phyloP scores from a whole-genome alignment of 192 early-diverging fungal species.

The Phlyctochytrium bullatum region DNA sequence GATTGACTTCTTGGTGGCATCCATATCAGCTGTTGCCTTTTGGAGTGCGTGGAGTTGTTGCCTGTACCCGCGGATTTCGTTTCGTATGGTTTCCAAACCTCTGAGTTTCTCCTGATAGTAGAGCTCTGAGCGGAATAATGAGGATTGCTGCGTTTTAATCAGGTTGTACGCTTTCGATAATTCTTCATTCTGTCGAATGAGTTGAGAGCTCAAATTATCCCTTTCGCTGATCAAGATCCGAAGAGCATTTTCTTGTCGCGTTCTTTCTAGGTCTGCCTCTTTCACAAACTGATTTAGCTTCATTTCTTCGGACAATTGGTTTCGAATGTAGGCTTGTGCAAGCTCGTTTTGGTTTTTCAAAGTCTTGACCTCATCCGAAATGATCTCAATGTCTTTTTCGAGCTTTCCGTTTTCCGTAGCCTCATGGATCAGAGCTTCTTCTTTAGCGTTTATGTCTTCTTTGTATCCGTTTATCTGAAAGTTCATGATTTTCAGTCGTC shows the following conservation, averaged over 20 bases:
- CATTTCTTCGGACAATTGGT: slow-evolving; percentile 50
- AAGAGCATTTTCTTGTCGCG: slow-evolving; percentile 58
- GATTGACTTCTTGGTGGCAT: slow-evolving; percentile 36
- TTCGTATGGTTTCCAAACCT: neutral
- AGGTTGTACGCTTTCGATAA: slow-evolving; percentile 55
- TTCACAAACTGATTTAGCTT: slow-evolving; percentile 65
- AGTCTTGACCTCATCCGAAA: slow-evolving; percentile 52
- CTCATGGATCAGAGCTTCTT: slow-evolving; percentile 48
- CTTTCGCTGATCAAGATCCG: slow-evolving; percentile 56
- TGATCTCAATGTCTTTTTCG: slow-evolving; percentile 53
- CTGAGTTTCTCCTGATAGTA: slow-evolving; percentile 44
- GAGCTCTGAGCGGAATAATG: slow-evolving; percentile 44
- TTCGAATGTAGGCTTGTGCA: slow-evolving; percentile 54
- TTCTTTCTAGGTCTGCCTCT: slow-evolving; percentile 57
- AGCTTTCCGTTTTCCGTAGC: slow-evolving; percentile 46
- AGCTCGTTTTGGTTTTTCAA: slow-evolving; percentile 60
- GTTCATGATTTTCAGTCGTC: slow-evolving; percentile 65
- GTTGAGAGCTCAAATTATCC: slow-evolving; percentile 55
- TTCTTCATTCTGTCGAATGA: slow-evolving; percentile 57
- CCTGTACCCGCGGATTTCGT: slow-evolving; percentile 30
- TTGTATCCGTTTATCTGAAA: slow-evolving; percentile 66
- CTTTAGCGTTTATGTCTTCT: slow-evolving; percentile 58
- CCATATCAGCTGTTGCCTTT: slow-evolving; percentile 26
- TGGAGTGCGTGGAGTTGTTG: slow-evolving; percentile 21
- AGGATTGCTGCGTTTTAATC: slow-evolving; percentile 52